Evolutionary conservation across 176 grass and related monocot genomes (phyloP).

Genomic region (Eragrostis nindensis): DNA sequence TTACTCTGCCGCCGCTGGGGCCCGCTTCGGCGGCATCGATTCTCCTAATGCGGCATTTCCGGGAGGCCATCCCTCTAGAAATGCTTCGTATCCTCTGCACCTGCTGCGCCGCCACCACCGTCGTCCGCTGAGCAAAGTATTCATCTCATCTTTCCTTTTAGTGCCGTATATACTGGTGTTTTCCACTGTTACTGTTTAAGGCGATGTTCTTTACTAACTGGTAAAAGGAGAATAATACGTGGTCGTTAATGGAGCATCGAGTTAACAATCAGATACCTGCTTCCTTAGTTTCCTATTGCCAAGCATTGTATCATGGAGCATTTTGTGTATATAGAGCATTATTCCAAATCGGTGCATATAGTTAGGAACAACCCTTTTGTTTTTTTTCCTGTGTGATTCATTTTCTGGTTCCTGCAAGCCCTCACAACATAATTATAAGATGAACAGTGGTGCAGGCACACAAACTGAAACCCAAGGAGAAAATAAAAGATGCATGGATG

Average conservation of each 20-base stretch:
- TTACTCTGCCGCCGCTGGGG: background rate
- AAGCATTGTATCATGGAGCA: background rate
- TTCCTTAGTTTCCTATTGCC: background rate
- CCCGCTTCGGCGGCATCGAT: slow-evolving; percentile 1
- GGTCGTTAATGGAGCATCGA: background rate
- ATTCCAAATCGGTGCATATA: background rate
- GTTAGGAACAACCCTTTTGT: background rate
- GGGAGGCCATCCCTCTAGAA: slow-evolving; percentile 50
- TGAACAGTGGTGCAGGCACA: background rate
- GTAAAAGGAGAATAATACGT: background rate
- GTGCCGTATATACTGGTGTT: background rate
- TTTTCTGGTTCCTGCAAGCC: background rate
- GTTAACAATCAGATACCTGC: background rate
- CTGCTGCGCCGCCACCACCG: slow-evolving; percentile 44
- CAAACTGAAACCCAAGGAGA: background rate
- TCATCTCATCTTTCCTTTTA: background rate
- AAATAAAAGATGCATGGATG: background rate
- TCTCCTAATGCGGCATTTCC: slow-evolving; percentile 47
- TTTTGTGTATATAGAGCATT: background rate
- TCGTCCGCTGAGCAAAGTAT: slow-evolving; percentile 52
- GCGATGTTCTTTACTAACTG: background rate
- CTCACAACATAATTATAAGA: background rate
- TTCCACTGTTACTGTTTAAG: background rate
- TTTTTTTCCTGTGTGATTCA: background rate
- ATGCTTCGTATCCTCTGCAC: slow-evolving; percentile 46